These are phyloP conservation scores for Eucalyptus sideroxylon DNA, from an alignment of 345 rosid species.

Conservation along the genomic window DNA sequence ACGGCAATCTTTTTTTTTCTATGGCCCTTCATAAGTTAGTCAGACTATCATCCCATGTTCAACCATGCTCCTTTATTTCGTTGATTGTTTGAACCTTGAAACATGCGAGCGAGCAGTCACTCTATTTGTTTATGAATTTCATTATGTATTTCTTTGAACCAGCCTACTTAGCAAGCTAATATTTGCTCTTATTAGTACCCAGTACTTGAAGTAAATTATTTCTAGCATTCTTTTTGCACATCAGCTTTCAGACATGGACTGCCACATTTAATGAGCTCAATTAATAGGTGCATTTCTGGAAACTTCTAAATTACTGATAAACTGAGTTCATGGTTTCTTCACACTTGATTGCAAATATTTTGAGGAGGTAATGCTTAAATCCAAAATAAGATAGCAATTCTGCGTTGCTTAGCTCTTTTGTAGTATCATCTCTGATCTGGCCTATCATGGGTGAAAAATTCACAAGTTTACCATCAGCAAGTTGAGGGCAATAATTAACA, in stretches of 20 bases:
- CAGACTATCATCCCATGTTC: background rate
- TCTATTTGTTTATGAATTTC: background rate
- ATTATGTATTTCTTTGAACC: background rate
- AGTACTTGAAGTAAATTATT: background rate
- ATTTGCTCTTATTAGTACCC: background rate
- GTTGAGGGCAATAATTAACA: background rate
- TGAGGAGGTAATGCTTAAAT: background rate
- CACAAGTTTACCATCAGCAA: background rate
- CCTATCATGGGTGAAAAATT: background rate
- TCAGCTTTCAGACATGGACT: background rate
- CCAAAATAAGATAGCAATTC: background rate
- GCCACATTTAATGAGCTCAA: background rate
- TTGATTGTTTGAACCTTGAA: background rate
- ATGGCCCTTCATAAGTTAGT: background rate
- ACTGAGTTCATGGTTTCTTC: background rate
- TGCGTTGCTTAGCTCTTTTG: background rate
- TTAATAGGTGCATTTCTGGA: background rate
- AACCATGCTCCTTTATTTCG: background rate
- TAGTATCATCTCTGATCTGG: background rate
- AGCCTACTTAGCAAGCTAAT: background rate
- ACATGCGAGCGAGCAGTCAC: background rate
- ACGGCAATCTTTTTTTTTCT: background rate
- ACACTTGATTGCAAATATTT: background rate
- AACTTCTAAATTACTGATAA: background rate
- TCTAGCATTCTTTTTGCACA: too few relatives aligned